Evolutionary conservation across 2,329 filamentous ascomycete genomes (phyloP).

Genomic region (Alternaria incomplexa): DNA sequence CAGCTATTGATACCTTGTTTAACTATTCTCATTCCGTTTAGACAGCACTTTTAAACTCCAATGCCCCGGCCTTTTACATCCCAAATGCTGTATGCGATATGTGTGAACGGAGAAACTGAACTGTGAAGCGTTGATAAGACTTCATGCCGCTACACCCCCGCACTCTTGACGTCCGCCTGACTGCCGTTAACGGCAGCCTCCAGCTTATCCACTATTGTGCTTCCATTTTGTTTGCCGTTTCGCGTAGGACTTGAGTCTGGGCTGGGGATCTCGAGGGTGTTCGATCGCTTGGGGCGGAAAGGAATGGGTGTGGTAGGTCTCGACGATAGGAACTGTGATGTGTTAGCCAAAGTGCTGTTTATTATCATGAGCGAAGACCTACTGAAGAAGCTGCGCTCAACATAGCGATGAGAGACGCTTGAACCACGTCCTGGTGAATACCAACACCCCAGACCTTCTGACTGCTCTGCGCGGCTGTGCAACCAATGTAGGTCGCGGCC

Average conservation of each 20-base stretch:
- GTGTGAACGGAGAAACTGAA: background rate
- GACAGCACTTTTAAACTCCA: background rate
- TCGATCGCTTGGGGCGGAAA: slow-evolving; percentile 64
- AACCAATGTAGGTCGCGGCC: slow-evolving; percentile 95
- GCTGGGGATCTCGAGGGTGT: slow-evolving; percentile 50
- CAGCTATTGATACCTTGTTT: background rate
- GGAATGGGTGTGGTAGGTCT: slow-evolving; percentile 72
- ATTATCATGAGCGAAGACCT: slow-evolving; percentile 49
- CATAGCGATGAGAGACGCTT: slow-evolving; percentile 85
- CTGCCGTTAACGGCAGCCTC: slow-evolving; percentile 39
- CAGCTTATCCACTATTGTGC: slow-evolving; percentile 33
- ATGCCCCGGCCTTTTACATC: background rate
- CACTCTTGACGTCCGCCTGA: slow-evolving; percentile 27
- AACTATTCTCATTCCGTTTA: background rate
- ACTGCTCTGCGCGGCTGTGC: slow-evolving; percentile 69
- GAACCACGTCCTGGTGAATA: slow-evolving; percentile 90
- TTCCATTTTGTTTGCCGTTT: slow-evolving; percentile 15
- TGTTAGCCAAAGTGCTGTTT: slow-evolving; percentile 13
- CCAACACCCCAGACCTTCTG: slow-evolving; percentile 88
- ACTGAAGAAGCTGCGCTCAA: slow-evolving; percentile 86
- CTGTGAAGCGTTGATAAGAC: background rate
- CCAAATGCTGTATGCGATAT: background rate
- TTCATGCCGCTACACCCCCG: slow-evolving; percentile 13
- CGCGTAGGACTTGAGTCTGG: slow-evolving; percentile 31
- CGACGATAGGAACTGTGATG: slow-evolving; percentile 71